A percentile compares a stretch with the other conserved stretches of the same genome.
phyloP scores from a whole-genome alignment of 2,329 filamentous ascomycete species.

The Stemphylium beticola region DNA sequence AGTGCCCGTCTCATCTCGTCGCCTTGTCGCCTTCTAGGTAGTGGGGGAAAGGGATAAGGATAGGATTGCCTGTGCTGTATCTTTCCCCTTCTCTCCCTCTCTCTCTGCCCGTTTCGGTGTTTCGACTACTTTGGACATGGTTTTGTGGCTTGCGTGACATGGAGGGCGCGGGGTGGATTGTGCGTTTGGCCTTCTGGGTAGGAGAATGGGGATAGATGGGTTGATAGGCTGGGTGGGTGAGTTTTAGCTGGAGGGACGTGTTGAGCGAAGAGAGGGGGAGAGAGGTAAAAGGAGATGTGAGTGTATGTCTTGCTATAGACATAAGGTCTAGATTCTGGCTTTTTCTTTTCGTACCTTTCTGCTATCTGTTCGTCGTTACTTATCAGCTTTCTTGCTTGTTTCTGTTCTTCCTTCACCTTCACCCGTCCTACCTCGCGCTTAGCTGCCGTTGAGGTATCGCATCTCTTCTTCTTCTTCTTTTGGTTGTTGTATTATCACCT shows the following conservation, averaged over 20 bases:
- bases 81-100: too few relatives aligned
- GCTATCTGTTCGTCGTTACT: background rate
- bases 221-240: conserved; percentile 2
- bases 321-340: too few relatives aligned
- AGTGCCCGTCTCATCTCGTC: background rate
- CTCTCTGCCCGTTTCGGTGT: background rate
- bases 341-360: background rate
- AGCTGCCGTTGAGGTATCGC: background rate
- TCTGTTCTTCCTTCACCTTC: background rate
- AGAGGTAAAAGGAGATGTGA: too few relatives aligned
- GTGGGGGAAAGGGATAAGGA: background rate
- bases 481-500: background rate
- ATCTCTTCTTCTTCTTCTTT: background rate
- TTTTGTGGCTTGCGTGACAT: conserved; percentile 9
- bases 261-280: too few relatives aligned
- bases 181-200: conserved; percentile 14
- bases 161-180: conserved; percentile 20
- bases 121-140: conserved; percentile 17
- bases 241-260: background rate
- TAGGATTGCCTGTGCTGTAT: too few relatives aligned
- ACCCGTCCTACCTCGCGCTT: background rate
- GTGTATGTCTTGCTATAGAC: too few relatives aligned
- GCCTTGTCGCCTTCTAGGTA: background rate
- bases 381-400: background rate
- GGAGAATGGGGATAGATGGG: conserved; percentile 4